Conservation (phyloP, 2,329 filamentous ascomycete genomes). For the Juglanconis oblonga region DNA sequence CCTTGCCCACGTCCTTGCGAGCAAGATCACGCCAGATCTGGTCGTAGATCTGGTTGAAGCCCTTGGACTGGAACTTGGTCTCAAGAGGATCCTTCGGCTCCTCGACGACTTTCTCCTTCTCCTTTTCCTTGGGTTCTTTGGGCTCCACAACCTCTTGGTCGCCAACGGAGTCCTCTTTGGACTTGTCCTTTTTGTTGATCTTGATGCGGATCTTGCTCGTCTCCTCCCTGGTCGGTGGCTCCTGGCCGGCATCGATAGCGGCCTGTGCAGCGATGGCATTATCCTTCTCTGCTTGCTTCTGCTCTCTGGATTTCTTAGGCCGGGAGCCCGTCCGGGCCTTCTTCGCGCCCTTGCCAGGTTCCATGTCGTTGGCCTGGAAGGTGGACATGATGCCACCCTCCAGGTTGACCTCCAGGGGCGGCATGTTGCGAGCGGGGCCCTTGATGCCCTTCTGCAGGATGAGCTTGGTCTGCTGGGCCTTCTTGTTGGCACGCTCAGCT, state of each 20-base stretch:
- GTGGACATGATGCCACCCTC: constrained; percentile 84
- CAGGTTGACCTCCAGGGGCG: constrained; percentile 72
- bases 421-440: constrained; percentile 66
- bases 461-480: constrained; percentile 84
- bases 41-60: constrained; percentile 94
- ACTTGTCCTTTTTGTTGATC: constrained; percentile 50
- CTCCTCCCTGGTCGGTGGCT: constrained; percentile 48
- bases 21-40: constrained; percentile 96
- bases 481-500: constrained; percentile 87
- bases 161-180: constrained; percentile 30
- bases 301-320: constrained; percentile 87
- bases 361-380: constrained; percentile 67
- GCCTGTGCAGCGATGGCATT: constrained; percentile 86
- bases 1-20: constrained; percentile 89
- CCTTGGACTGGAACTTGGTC: constrained; percentile 77
- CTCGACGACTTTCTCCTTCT: constrained; percentile 41
- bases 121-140: constrained; percentile 50
- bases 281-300: constrained; percentile 74
- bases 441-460: constrained; percentile 84
- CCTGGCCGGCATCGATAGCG: constrained; percentile 74
- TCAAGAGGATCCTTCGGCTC: constrained; percentile 52
- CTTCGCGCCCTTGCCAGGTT: constrained; percentile 48
- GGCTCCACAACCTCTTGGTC: constrained; percentile 32
- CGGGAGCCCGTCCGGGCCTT: constrained; percentile 58
- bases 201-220: constrained; percentile 63